Conservation (phyloP, 257 asterid species). For the Parsonsia alboflavescens region DNA sequence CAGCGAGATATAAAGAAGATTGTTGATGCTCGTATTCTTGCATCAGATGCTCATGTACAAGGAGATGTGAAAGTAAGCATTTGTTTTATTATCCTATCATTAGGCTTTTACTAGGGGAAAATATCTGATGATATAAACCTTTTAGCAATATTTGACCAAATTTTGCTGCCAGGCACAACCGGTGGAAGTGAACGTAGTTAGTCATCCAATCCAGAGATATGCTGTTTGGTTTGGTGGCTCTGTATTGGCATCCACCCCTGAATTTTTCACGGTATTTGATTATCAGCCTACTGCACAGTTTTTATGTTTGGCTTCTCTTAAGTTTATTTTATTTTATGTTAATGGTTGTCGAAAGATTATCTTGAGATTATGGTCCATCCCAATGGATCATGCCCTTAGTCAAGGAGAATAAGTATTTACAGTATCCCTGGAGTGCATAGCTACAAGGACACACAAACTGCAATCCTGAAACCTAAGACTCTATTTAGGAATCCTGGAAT, state of each 20-base stretch:
- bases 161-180: constrained; percentile 60
- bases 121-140: background rate
- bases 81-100: background rate
- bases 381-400: constrained; percentile 1
- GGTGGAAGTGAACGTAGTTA: constrained; percentile 89
- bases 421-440: background rate
- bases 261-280: constrained; percentile 68
- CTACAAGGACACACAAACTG: background rate
- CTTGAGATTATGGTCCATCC: background rate
- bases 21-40: constrained; percentile 78
- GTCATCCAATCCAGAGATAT: constrained; percentile 88
- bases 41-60: constrained; percentile 57
- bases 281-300: constrained; percentile 8
- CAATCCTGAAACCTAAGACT: background rate
- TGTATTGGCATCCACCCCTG: constrained; percentile 91
- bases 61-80: constrained; percentile 58
- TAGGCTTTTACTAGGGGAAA: background rate
- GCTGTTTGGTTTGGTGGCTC: constrained; percentile 99
- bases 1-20: constrained; percentile 85
- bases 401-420: background rate
- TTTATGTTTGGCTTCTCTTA: background rate
- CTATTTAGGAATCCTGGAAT: no score
- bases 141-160: constrained; percentile 16
- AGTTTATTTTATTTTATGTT: background rate
- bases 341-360: constrained; percentile 2